phyloP scores from a whole-genome alignment of 148 eudicot species.

The Dianthus caryophyllus region DNA sequence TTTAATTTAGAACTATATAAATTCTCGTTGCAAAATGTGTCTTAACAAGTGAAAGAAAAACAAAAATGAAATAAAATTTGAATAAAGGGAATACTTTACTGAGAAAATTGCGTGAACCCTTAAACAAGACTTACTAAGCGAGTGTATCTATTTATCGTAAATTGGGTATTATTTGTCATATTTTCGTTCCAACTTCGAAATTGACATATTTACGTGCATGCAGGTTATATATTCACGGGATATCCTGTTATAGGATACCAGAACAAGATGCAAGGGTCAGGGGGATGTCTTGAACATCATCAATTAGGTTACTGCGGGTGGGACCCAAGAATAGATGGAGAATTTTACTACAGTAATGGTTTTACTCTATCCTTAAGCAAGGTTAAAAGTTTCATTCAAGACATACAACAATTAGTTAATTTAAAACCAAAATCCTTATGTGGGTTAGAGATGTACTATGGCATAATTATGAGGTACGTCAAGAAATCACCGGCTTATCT shows the following conservation, averaged over 20 bases:
- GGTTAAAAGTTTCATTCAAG: constrained; percentile 55
- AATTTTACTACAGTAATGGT: constrained; percentile 56
- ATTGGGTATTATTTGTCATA: too few relatives aligned
- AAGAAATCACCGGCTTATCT: constrained; percentile 67
- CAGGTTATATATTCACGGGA: constrained; percentile 50
- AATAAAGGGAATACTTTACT: too few relatives aligned
- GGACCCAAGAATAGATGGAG: constrained; percentile 55
- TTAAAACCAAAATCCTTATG: constrained; percentile 62
- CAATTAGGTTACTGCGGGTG: constrained; percentile 49
- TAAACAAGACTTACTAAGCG: too few relatives aligned
- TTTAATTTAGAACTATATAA: too few relatives aligned
- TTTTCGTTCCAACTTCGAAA: too few relatives aligned
- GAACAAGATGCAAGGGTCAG: constrained; percentile 70
- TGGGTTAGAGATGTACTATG: constrained; percentile 53
- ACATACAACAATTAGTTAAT: constrained; percentile 51
- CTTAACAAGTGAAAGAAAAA: too few relatives aligned
- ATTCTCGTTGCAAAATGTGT: too few relatives aligned
- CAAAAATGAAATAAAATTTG: too few relatives aligned
- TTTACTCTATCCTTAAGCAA: constrained; percentile 45
- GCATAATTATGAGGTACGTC: constrained; percentile 74
- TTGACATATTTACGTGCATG: too few relatives aligned
- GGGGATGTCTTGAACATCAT: constrained; percentile 46
- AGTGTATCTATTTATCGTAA: too few relatives aligned
- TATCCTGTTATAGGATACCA: constrained; percentile 74
- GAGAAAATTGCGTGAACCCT: too few relatives aligned